phyloP scores from a whole-genome alignment of 1,139 yeast genomes.

The Candida sp. region DNA sequence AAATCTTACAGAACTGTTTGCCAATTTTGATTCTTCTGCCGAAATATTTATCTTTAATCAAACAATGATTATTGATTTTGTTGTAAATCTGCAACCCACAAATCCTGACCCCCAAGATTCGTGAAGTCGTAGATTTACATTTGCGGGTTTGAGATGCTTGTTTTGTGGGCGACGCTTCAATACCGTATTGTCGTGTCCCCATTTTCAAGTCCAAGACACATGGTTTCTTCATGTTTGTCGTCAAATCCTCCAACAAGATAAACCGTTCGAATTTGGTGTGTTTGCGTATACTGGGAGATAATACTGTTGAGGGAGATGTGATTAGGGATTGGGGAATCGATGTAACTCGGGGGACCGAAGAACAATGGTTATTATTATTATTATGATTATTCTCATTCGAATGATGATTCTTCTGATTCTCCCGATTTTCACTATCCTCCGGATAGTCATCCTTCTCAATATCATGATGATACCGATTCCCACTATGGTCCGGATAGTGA shows the following conservation, averaged over 20 bases:
- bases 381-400: background rate
- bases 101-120: constrained; percentile 81
- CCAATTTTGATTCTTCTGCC: constrained; percentile 83
- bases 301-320: background rate
- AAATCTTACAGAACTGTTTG: constrained; percentile 66
- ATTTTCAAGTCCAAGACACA: constrained; percentile 94
- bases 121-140: constrained; percentile 78
- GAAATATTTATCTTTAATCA: constrained; percentile 84
- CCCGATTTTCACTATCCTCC: constrained; percentile 1
- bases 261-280: constrained; percentile 70
- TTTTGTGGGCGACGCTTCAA: constrained; percentile 74
- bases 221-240: constrained; percentile 77
- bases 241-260: constrained; percentile 87
- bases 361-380: background rate
- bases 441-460: background rate
- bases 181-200: constrained; percentile 99
- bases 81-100: constrained; percentile 96
- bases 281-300: constrained; percentile 22
- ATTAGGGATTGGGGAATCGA: background rate
- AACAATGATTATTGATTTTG: constrained; percentile 34
- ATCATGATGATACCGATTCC: background rate
- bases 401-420: background rate
- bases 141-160: constrained; percentile 78
- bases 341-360: background rate
- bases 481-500: constrained; percentile 1